phyloP scores from a whole-genome alignment of 768 basidiomycete genomes.

The Lentinula sp. region DNA sequence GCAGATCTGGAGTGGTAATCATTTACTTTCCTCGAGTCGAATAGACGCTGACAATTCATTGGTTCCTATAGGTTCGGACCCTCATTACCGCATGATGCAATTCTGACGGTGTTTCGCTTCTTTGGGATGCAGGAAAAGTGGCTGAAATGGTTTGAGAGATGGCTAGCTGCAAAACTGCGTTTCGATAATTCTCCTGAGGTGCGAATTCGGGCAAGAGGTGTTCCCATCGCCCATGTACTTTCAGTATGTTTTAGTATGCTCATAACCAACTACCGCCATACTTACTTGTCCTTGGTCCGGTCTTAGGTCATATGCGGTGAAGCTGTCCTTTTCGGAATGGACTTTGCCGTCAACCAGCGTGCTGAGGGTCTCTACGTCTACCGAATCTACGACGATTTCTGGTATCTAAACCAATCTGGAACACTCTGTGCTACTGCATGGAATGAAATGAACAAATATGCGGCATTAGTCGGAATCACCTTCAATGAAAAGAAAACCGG shows the following conservation, averaged over 20 bases:
- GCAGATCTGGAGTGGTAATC: slow-evolving; percentile 1
- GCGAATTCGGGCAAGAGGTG: slow-evolving; percentile 32
- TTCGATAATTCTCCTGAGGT: slow-evolving; percentile 25
- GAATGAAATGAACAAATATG: slow-evolving; percentile 36
- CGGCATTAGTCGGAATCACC: slow-evolving; percentile 30
- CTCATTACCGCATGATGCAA: slow-evolving; percentile 31
- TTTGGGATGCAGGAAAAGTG: slow-evolving; percentile 31
- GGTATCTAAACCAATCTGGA: slow-evolving; percentile 32
- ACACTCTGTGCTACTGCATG: slow-evolving; percentile 29
- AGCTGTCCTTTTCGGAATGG: slow-evolving; percentile 36
- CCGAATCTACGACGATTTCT: slow-evolving; percentile 41
- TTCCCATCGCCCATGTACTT: slow-evolving; percentile 35
- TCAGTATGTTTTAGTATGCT: slow-evolving; percentile 3
- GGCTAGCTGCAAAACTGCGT: slow-evolving; percentile 26
- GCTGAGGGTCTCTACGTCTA: slow-evolving; percentile 36
- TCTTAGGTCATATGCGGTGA: slow-evolving; percentile 32
- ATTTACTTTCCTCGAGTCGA: not conserved
- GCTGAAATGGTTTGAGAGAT: slow-evolving; percentile 26
- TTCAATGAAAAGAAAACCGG: slow-evolving; percentile 39
- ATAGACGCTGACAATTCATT: not conserved
- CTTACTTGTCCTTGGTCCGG: not conserved
- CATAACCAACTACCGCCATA: not conserved
- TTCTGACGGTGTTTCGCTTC: slow-evolving; percentile 31
- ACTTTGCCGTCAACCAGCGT: slow-evolving; percentile 40
- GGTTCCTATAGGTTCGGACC: slow-evolving; percentile 13